phyloP scores from a whole-genome alignment of 129 eudicot species.

The Deinandra increscens region DNA sequence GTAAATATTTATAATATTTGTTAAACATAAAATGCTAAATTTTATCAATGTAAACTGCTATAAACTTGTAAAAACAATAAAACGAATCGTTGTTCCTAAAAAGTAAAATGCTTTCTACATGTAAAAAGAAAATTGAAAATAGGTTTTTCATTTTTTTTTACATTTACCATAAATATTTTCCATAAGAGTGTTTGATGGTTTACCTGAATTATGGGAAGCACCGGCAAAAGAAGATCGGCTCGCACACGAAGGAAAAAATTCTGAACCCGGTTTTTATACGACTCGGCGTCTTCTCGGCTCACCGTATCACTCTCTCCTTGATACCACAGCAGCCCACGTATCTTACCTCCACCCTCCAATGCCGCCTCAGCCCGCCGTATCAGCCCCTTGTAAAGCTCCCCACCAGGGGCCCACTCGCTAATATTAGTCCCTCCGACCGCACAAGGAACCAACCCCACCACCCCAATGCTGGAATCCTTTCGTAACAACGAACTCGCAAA shows the following conservation, averaged over 20 bases:
- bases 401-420: conserved; percentile 64
- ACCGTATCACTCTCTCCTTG: conserved; percentile 77
- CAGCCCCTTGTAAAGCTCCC: conserved; percentile 41
- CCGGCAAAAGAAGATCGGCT: conserved; percentile 46
- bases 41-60: no score
- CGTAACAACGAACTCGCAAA: conserved; percentile 45
- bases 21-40: no score
- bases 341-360: conserved; percentile 47
- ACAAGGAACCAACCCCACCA: conserved; percentile 68
- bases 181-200: neutral
- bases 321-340: conserved; percentile 60
- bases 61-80: no score
- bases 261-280: conserved; percentile 43
- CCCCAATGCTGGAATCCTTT: conserved; percentile 42
- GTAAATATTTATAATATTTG: no score
- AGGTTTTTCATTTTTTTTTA: no score
- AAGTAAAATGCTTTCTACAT: no score
- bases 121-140: no score
- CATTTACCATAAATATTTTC: no score
- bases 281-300: conserved; percentile 45
- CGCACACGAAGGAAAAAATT: conserved; percentile 41
- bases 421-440: conserved; percentile 65
- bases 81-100: no score
- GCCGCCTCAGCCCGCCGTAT: conserved; percentile 54
- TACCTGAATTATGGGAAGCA: conserved; percentile 62